phyloP scores from a whole-genome alignment of 2,329 filamentous ascomycete genomes.

The Calonectria hawksworthii region DNA sequence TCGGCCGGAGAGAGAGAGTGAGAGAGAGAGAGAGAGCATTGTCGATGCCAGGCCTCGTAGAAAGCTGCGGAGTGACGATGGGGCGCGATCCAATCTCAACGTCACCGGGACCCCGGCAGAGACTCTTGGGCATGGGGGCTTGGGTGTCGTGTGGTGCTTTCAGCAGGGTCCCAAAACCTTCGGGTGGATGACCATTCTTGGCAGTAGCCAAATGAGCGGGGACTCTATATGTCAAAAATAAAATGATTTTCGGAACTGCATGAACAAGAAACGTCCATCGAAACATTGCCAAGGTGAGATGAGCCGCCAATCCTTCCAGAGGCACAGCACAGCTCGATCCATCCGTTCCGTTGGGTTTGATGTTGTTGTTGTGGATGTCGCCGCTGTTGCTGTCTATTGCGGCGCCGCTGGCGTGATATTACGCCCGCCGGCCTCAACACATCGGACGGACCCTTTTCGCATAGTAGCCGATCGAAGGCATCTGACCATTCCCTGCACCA shows the following conservation, averaged over 20 bases:
- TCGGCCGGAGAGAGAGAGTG: not conserved
- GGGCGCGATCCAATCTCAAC: conserved; percentile 28
- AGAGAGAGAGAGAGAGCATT: not conserved
- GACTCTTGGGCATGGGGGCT: not conserved
- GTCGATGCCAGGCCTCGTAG: not conserved
- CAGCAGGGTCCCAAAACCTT: conserved; percentile 14
- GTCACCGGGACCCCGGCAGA: conserved; percentile 12
- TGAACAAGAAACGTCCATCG: not conserved
- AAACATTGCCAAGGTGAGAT: not conserved
- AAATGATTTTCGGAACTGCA: not conserved
- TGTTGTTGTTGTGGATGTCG: not conserved
- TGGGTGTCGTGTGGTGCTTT: conserved; percentile 3
- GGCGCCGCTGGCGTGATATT: not conserved
- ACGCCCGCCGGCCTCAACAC: conserved; percentile 5
- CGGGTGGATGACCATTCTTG: conserved; percentile 9
- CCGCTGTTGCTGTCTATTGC: not conserved
- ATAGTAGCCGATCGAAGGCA: conserved; percentile 7
- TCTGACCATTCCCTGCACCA: conserved; percentile 10
- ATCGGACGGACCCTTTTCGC: conserved; percentile 2
- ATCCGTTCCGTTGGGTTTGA: not conserved
- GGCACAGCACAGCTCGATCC: not conserved
- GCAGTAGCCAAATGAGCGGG: not conserved
- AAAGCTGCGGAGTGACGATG: not conserved
- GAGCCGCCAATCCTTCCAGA: not conserved
- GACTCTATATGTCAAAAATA: not conserved